Evolutionary conservation across 2,329 filamentous ascomycete species (phyloP).

Genomic region (Corniculantispora saksenae): DNA sequence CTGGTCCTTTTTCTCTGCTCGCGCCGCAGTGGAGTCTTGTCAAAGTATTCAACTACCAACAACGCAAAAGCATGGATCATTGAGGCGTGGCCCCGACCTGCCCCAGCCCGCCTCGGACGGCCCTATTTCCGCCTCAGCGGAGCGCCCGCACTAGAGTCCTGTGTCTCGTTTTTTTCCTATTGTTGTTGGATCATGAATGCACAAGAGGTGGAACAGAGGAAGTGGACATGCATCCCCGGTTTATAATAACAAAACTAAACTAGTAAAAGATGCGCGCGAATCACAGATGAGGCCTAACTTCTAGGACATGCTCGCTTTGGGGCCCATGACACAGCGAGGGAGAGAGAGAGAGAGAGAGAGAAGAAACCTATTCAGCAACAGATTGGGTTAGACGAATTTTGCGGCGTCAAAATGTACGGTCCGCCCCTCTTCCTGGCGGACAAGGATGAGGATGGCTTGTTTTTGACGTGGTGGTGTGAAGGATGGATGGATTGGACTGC

Average conservation of each 20-base stretch:
- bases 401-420: neutral
- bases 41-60: neutral
- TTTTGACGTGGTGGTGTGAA: neutral
- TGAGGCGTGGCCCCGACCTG: constrained; percentile 6
- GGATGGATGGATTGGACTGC: neutral
- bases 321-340: neutral
- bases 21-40: neutral
- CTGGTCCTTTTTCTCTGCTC: neutral
- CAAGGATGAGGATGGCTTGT: neutral
- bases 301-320: too few species aligned
- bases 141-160: constrained; percentile 11
- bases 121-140: constrained; percentile 11
- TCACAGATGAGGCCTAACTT: neutral
- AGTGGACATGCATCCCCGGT: neutral
- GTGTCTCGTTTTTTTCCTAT: neutral
- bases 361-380: neutral
- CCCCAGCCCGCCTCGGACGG: constrained; percentile 5
- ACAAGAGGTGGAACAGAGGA: neutral
- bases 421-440: neutral
- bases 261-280: neutral
- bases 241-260: neutral
- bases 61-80: neutral
- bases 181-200: neutral
- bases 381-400: neutral
- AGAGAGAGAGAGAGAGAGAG: neutral